phyloP scores from a whole-genome alignment of 768 basidiomycete species.

The Russula griseocarnosa region DNA sequence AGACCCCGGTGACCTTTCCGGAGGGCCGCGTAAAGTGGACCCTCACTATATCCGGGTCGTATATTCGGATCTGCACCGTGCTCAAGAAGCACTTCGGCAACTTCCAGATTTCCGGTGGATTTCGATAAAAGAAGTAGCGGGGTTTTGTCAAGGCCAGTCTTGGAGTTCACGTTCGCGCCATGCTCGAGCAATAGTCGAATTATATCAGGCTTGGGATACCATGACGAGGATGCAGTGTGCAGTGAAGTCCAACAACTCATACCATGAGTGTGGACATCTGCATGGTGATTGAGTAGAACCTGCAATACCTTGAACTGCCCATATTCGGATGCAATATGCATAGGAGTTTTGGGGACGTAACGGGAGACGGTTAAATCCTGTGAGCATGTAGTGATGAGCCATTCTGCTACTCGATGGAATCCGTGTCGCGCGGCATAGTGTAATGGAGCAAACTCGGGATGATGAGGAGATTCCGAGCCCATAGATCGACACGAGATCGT shows the following conservation, averaged over 20 bases:
- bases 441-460: not conserved
- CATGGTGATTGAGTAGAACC: too few species aligned
- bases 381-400: not conserved
- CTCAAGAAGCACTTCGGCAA: not conserved
- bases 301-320: too few species aligned
- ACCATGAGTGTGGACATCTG: too few species aligned
- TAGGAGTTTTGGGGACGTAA: too few species aligned
- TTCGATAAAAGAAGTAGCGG: not conserved
- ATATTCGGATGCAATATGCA: not conserved
- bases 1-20: not conserved
- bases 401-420: not conserved
- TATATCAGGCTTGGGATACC: not conserved
- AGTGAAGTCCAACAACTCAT: not conserved
- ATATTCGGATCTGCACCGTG: not conserved
- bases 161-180: not conserved
- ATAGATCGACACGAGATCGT: not conserved
- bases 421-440: not conserved
- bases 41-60: not conserved
- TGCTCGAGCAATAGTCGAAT: not conserved
- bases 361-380: not conserved
- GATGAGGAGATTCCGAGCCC: not conserved
- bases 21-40: not conserved
- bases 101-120: not conserved
- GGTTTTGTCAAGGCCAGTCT: rapidly evolving
- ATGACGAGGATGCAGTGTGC: not conserved